Conservation (phyloP, 495 filamentous ascomycete genomes). For the Tetracladium setigerum region DNA sequence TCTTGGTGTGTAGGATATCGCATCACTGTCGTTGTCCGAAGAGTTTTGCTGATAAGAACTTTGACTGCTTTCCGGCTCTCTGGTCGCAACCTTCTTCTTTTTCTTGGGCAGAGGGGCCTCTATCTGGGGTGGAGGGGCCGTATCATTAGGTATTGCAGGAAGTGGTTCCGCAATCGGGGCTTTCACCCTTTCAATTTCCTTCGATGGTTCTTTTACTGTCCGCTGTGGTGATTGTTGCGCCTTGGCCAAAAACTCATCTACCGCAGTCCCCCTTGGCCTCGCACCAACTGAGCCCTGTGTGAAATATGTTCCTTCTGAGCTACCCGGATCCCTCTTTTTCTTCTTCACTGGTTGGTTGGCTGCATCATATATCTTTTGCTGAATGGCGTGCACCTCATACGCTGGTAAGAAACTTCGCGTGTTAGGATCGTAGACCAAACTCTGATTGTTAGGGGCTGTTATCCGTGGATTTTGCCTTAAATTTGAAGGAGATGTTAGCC, state of each 20-base stretch:
- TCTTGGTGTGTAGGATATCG: constrained; percentile 12
- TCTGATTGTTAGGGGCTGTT: constrained; percentile 19
- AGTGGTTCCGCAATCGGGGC: background rate
- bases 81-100: constrained; percentile 14
- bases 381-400: constrained; percentile 26
- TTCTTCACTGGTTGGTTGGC: constrained; percentile 43
- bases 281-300: constrained; percentile 27
- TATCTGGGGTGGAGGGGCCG: background rate
- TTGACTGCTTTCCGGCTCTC: constrained; percentile 17
- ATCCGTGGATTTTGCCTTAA: constrained; percentile 14
- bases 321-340: constrained; percentile 40
- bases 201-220: background rate
- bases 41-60: constrained; percentile 15
- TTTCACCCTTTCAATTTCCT: background rate
- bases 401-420: constrained; percentile 45
- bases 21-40: constrained; percentile 22
- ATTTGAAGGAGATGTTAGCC: constrained; percentile 22
- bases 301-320: constrained; percentile 37
- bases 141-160: background rate
- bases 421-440: constrained; percentile 50
- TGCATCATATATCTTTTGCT: constrained; percentile 35
- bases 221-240: background rate
- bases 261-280: constrained; percentile 26
- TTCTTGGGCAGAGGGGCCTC: constrained; percentile 5
- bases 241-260: constrained; percentile 19